These are phyloP conservation scores for Microdochium nivale DNA, from an alignment of 2,329 filamentous ascomycete genomes.

Conservation along the genomic window DNA sequence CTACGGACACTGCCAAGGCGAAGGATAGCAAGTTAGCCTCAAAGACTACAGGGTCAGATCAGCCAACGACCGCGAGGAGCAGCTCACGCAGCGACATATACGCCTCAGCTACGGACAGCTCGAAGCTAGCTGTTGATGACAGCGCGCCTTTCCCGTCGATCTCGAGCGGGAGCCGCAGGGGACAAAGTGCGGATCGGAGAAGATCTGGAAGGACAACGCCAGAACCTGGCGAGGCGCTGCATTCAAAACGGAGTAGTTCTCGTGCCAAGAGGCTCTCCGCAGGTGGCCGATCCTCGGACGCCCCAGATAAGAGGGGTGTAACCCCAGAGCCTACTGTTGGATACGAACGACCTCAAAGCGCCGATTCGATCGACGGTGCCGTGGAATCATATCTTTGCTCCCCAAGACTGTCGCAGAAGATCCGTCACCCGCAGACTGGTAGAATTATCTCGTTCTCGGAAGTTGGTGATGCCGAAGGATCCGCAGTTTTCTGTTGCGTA, in stretches of 20 bases:
- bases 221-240: slow-evolving; percentile 33
- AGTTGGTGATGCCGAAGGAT: slow-evolving; percentile 85
- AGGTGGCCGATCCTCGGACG: slow-evolving; percentile 24
- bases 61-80: slow-evolving; percentile 9
- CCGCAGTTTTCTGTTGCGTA: slow-evolving; percentile 90
- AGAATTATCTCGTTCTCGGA: slow-evolving; percentile 92
- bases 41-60: slow-evolving; percentile 18
- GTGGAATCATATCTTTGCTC: slow-evolving; percentile 80
- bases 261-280: slow-evolving; percentile 50
- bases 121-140: slow-evolving; percentile 36
- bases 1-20: slow-evolving; percentile 11
- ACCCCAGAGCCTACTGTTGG: slow-evolving; percentile 35
- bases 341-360: slow-evolving; percentile 67
- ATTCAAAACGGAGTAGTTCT: slow-evolving; percentile 46
- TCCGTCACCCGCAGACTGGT: slow-evolving; percentile 76
- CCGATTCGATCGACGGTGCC: slow-evolving; percentile 81
- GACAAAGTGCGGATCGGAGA: slow-evolving; percentile 34
- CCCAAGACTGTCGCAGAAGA: slow-evolving; percentile 78
- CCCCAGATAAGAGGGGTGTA: slow-evolving; percentile 17
- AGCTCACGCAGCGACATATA: slow-evolving; percentile 14
- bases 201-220: slow-evolving; percentile 40
- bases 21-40: slow-evolving; percentile 18
- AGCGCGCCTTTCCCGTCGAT: slow-evolving; percentile 64
- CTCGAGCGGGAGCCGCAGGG: slow-evolving; percentile 45
- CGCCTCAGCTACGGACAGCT: slow-evolving; percentile 12